Evolutionary conservation across 306 rosid genomes (phyloP), one percentile per base, ranked within the genome.

Genomic region (Vigna angularis): DNA sequence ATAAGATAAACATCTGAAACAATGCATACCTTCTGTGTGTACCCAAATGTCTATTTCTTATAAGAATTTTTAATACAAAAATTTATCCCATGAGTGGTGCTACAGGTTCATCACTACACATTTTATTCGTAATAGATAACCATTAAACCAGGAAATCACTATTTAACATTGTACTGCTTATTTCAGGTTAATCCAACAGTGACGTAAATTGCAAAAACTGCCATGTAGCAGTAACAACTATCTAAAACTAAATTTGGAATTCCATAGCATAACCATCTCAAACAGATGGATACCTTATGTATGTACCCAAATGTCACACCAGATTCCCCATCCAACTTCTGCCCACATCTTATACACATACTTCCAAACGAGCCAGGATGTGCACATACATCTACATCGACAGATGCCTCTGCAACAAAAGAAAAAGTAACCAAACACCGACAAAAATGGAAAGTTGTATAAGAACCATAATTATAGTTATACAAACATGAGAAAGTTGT

Each of bases 301-400:
- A 91, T 91, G 84, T 93, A 93, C 38, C 93, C 93, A 84, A 93
- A 86, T 18, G 91, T 87, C 75, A 91, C 93, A 17, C 96, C 98
- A 79, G 91, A 83, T 66, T 91, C 89, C 32, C 75, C 92, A 63
- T 83, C 88, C 85, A 93, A 61, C 83, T 83, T 86, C 70, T 91
- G 86, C 47, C 98, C 98, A 83, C 97, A 93, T 18, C 74, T 73
- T 66, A 88, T 83, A 61, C 98, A 91, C 94, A 91, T 88, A 42
- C 86, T 79, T 71, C 91, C 93, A 82, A 93, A 91, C 8, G 95
- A 87, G 20, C 97, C 95, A 42, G 98, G 98, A 84, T 93, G 97
- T 2, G 86, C 66, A 71, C 98, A 91, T 16, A 20, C 52, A 67
- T 81, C 88, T 75, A 52, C 75, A 84, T 82, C 72, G 18, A 17